Evolutionary conservation across 2,329 filamentous ascomycete species (phyloP), one percentile per base, ranked within the genome.

Genomic region (Colletotrichum plurivorum): DNA sequence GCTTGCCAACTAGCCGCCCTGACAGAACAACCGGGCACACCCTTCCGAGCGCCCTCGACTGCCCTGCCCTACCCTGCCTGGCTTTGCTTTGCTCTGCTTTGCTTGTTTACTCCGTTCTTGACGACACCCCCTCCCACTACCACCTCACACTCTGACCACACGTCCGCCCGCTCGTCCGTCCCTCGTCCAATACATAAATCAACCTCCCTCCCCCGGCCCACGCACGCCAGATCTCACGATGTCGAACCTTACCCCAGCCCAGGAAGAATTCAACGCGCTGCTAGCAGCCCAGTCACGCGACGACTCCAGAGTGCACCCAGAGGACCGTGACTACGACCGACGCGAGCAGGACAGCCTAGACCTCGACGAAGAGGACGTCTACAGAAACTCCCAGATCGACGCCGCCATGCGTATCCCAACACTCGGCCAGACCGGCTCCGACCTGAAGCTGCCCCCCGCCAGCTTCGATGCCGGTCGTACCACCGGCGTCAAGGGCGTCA

Each of bases 401-500:
- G 86, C 86, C 73, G 87, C 86, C 75, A 92, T 92, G 89, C 85
- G 90, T 75, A 90, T 90, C 79, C 87, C 90, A 60, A 84, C 86
- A 68, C 81, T 87, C 73, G 81, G 70, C 70, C 74, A 77, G 72
- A 84, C 76, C 77, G 76, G 71, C 70, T 85, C 78, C 80, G 84
- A 84, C 66, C 80, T 93, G 75, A 87, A 86, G 76, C 88, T 93
- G 70, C 89, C 89, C 15, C 89, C 88, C 10, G 83, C 84, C 13
- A 86, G 84, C 64, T 91, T 92, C 75, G 89, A 93, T 78, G 89
- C 84, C 61, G 90, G 92, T 67, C 88, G 89, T 73, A 90, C 93
- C 73, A 95, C 93, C 3, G 93, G 93, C 54, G 93, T 94, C 73
- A 95, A 95, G 84, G 93, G 93, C 71, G 93, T 96, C 79, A 95